Conservation (phyloP, 75 land plant species). For the Larix kaempferi region DNA sequence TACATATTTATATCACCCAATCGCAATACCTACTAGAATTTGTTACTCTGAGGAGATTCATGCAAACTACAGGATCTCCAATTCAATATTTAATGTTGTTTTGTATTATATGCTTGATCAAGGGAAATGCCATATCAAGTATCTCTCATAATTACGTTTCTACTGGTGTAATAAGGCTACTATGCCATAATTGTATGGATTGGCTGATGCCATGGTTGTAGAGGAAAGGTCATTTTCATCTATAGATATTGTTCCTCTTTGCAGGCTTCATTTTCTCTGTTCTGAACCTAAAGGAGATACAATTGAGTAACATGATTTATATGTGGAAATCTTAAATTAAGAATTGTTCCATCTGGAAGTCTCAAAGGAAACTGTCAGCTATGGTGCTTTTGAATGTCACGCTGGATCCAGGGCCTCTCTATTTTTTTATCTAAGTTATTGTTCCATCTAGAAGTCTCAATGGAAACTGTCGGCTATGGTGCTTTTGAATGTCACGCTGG, state of each 20-base stretch:
- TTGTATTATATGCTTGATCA: constrained; percentile 10
- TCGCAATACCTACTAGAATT: not conserved
- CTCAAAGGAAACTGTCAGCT: too few relatives aligned
- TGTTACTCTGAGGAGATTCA: not conserved
- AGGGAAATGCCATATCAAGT: constrained; percentile 12
- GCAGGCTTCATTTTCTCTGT: not conserved
- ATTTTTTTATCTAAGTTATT: too few relatives aligned
- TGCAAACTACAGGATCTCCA: constrained; percentile 6
- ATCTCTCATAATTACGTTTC: not conserved
- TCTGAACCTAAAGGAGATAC: not conserved
- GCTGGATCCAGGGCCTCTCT: too few relatives aligned
- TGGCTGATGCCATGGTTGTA: constrained; percentile 12
- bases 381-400: too few relatives aligned
- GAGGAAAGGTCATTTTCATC: not conserved
- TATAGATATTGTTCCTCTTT: constrained; percentile 4
- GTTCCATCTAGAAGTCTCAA: too few relatives aligned
- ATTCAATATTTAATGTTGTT: not conserved
- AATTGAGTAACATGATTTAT: not conserved
- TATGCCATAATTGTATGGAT: not conserved
- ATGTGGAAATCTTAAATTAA: not conserved
- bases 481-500: too few relatives aligned
- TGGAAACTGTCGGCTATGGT: too few relatives aligned
- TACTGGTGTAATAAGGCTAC: constrained; percentile 9
- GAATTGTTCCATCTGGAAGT: not conserved
- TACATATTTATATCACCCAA: not conserved